Evolutionary conservation across 208 protist genomes (phyloP), one percentile per base, ranked within the genome.

Genomic region (Polymyxa betae): DNA sequence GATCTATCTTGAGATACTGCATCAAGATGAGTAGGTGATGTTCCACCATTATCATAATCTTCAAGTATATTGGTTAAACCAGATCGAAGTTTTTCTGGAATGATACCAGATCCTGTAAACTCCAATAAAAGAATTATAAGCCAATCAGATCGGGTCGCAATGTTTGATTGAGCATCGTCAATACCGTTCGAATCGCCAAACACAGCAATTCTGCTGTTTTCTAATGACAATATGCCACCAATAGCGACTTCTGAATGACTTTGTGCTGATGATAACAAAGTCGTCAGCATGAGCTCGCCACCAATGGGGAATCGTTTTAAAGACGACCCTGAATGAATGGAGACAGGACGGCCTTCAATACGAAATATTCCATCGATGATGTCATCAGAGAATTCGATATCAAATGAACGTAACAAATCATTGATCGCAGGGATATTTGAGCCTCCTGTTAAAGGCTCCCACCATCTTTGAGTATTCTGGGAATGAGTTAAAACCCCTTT

Each of bases 371-470:
- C 95, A 38, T 92, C 72, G 29, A 92, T 93, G 38, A 96, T 92
- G 10, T 41, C 78, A 77, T 92, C 90, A 5, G 92, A 92, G 64
- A 97, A 93, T 12, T 77, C 93, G 20, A 97, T 94, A 46, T 93
- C 93, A 90, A 96, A 96, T 12, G 88, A 90, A 20, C 29, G 82
- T 35, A 98, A 92, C 5, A 98, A 92, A 29, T 95, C 94, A 92
- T 98, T 98, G n/a, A 98, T 45, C 0, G 95, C 95, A 0, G 96
- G 96, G 16, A 98, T 90, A 91, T 98, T 98, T 40, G 92, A 45
- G 5, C 96, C 93, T 43, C 93, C 92, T 16, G 95, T 96, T 38
- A 94, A 92, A 0, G 96, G 95, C 0, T 45, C 91, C 95, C 95
- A 97, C 91, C 91, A 92, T 38, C 92, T 46, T 38, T 94, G 90